Evolutionary conservation across 768 basidiomycete species (phyloP), one percentile per base, ranked within the genome.

Genomic region (Suillus brevipes): DNA sequence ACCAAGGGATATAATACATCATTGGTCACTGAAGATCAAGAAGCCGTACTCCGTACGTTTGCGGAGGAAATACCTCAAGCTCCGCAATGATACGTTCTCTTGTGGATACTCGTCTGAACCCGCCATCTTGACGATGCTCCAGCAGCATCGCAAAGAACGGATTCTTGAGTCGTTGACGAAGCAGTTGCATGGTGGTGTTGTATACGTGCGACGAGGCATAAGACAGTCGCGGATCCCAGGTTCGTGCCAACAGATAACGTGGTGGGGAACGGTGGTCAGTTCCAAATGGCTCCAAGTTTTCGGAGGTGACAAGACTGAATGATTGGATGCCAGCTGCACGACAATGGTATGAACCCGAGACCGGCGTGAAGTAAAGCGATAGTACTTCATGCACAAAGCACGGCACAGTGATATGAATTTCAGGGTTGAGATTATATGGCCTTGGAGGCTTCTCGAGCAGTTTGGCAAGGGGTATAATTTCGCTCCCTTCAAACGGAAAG

Each of bases 321-420:
- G n/a, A 7, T 28, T 7, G 16, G 38, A 59, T 59, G 25, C 57
- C 57, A 12, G 40, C n/a, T 42, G 57, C 57, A 42, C n/a, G 10
- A 18, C 57, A 59, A 42, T 16, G 1, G 38, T 59, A 59, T 59
- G 38, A 40, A 1, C 25, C 38, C 10, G 38, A 38, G 38, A 16
- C 25, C 38, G 25, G 57, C 9, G 25, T 40, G 38, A 59, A 59
- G 38, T 25, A 42, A 23, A 59, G 38, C 25, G 4, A 28, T 18
- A 9, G 38, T 28, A 59, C 57, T 59, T 59, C 57, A 28, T 59
- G 57, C 57, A 59, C 38, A 59, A 59, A 59, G 38, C 57, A 59
- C 10, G 38, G 57, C 25, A 59, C 57, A 40, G 57, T 59, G 25
- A 59, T 59, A 18, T 28, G 57, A 20, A 59, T 59, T 42, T 59